These are phyloP conservation scores for Talaromyces pinophilus DNA, from an alignment of 2,329 filamentous ascomycete genomes.

Conservation along the genomic window DNA sequence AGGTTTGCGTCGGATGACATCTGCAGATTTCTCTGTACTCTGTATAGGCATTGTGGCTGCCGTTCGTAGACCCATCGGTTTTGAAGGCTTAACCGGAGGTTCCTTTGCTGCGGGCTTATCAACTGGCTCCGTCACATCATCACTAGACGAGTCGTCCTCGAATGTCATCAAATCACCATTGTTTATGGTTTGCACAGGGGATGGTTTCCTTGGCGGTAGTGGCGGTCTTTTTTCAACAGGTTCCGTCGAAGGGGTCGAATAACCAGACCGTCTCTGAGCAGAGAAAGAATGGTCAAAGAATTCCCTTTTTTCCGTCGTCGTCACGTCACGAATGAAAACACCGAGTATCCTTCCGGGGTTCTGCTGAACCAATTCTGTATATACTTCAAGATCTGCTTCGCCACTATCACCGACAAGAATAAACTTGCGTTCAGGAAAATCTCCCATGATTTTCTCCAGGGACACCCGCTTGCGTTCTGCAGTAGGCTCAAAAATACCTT, in stretches of 20 bases:
- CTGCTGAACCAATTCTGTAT: slow-evolving; percentile 84
- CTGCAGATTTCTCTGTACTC: slow-evolving; percentile 25
- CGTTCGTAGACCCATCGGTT: slow-evolving; percentile 46
- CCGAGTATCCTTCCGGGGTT: slow-evolving; percentile 81
- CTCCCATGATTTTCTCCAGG: slow-evolving; percentile 77
- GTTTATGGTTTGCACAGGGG: slow-evolving; percentile 25
- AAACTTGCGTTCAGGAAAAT: slow-evolving; percentile 88
- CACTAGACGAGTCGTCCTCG: slow-evolving; percentile 36
- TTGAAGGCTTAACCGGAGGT: slow-evolving; percentile 48
- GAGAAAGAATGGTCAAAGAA: slow-evolving; percentile 73
- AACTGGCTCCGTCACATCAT: slow-evolving; percentile 24
- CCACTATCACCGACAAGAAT: slow-evolving; percentile 93
- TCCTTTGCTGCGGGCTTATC: slow-evolving; percentile 28
- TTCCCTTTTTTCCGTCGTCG: slow-evolving; percentile 68
- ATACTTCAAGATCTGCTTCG: slow-evolving; percentile 94
- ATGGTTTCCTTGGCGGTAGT: slow-evolving; percentile 43
- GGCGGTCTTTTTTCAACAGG: slow-evolving; percentile 37
- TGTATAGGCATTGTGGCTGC: slow-evolving; percentile 29
- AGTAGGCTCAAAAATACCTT: slow-evolving; percentile 96
- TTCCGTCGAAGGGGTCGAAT: slow-evolving; percentile 27
- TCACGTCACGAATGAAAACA: slow-evolving; percentile 94
- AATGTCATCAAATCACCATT: slow-evolving; percentile 29
- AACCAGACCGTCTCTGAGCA: slow-evolving; percentile 28
- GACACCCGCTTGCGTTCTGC: slow-evolving; percentile 91
- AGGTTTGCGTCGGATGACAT: slow-evolving; percentile 38